phyloP scores from a whole-genome alignment of 345 rosid species.

The Euphorbia lathyris region DNA sequence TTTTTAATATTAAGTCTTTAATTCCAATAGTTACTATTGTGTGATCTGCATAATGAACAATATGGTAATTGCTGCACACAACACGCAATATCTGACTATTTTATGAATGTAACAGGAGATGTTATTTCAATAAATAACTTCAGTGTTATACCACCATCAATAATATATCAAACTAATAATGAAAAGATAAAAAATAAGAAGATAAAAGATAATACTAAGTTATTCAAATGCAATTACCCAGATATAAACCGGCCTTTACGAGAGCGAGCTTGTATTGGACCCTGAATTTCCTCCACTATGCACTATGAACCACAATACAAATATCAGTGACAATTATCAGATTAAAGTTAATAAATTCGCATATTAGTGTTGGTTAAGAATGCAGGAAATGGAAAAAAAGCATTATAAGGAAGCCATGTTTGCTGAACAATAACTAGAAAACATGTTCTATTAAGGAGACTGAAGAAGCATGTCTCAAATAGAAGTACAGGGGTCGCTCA shows the following conservation, averaged over 20 bases:
- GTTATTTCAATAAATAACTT: not conserved
- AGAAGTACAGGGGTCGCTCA: not conserved
- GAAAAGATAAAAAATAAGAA: not conserved
- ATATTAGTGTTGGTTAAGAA: not conserved
- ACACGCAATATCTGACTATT: not conserved
- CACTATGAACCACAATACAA: conserved; percentile 48
- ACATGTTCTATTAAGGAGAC: not conserved
- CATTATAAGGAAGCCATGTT: not conserved
- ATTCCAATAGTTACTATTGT: not conserved
- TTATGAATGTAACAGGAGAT: not conserved
- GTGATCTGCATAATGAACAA: not conserved
- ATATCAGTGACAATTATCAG: conserved; percentile 6
- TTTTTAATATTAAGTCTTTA: not conserved
- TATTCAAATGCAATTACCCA: conserved; percentile 51
- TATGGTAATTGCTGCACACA: not conserved
- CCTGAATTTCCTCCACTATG: conserved; percentile 98
- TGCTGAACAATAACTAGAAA: not conserved
- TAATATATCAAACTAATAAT: conserved; percentile 4
- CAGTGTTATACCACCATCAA: not conserved
- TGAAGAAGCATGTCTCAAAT: not conserved
- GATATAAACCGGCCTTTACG: conserved; percentile 96
- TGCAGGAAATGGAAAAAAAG: not conserved
- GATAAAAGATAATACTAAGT: not conserved
- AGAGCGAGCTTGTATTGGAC: conserved; percentile 90
- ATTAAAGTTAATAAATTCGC: not conserved